Percentiles rank a stretch among this genome's conserved stretches.
phyloP scores from a whole-genome alignment of 1,139 yeast species.

The Pichia sp. region DNA sequence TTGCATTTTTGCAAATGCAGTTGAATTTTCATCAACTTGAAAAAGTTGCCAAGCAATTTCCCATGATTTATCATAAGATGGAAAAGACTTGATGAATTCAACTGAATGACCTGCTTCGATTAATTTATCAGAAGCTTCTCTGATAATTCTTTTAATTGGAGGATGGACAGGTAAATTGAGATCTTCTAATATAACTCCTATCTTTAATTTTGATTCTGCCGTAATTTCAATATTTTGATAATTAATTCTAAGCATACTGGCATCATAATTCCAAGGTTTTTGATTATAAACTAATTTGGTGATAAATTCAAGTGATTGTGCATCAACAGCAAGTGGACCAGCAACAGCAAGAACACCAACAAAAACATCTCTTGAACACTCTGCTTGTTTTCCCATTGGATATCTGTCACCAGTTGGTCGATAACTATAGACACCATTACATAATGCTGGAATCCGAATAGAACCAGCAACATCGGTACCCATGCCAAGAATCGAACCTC shows the following conservation, averaged over 20 bases:
- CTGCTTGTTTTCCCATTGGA: slow-evolving; percentile 34
- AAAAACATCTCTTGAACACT: slow-evolving; percentile 47
- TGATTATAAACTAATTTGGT: slow-evolving; percentile 50
- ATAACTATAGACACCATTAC: slow-evolving; percentile 8
- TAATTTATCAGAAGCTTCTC: slow-evolving; percentile 34
- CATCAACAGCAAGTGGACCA: slow-evolving; percentile 55
- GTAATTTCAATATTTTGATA: slow-evolving; percentile 38
- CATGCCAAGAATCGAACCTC: slow-evolving; percentile 56
- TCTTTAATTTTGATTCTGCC: slow-evolving; percentile 36
- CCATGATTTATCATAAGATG: slow-evolving; percentile 38
- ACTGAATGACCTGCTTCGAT: slow-evolving; percentile 38
- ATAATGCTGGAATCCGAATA: slow-evolving; percentile 28
- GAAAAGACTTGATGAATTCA: slow-evolving; percentile 44
- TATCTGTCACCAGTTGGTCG: slow-evolving; percentile 5
- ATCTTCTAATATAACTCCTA: slow-evolving; percentile 35
- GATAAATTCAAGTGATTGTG: slow-evolving; percentile 57
- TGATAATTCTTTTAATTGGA: slow-evolving; percentile 45
- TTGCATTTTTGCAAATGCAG: slow-evolving; percentile 35
- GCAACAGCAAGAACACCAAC: slow-evolving; percentile 50
- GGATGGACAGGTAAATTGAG: slow-evolving; percentile 44
- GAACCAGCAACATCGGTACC: slow-evolving; percentile 63
- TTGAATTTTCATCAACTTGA: slow-evolving; percentile 52
- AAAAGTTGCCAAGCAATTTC: slow-evolving; percentile 46
- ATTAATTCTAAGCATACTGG: slow-evolving; percentile 46
- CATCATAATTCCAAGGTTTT: slow-evolving; percentile 53